phyloP scores from a whole-genome alignment of 768 basidiomycete species.

The Trametes maxima region DNA sequence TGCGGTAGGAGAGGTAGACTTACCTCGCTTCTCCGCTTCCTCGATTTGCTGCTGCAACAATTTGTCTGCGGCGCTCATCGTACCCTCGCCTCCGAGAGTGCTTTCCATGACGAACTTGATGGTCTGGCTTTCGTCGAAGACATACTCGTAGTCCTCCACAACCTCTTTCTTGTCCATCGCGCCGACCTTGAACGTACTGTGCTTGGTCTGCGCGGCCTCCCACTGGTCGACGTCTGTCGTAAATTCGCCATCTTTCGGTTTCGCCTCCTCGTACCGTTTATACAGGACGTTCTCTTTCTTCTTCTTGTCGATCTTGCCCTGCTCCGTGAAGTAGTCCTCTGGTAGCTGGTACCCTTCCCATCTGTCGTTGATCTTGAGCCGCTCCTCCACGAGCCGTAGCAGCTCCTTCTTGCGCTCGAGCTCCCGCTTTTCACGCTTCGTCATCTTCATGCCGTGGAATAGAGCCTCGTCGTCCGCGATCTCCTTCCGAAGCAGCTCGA shows the following conservation, averaged over 20 bases:
- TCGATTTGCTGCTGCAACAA: slow-evolving; percentile 86
- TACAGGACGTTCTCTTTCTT: slow-evolving; percentile 92
- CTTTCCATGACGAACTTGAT: slow-evolving; percentile 92
- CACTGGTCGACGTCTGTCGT: slow-evolving; percentile 97
- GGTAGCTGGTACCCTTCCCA: slow-evolving; percentile 96
- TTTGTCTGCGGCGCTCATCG: slow-evolving; percentile 82
- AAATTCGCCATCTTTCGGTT: slow-evolving; percentile 91
- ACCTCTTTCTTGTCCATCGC: slow-evolving; percentile 87
- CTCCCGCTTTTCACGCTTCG: slow-evolving; percentile 80
- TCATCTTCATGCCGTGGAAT: slow-evolving; percentile 88
- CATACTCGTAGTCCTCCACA: slow-evolving; percentile 91
- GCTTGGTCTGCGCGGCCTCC: slow-evolving; percentile 89
- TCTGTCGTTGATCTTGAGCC: slow-evolving; percentile 92
- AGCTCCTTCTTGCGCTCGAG: slow-evolving; percentile 92
- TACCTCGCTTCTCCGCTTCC: slow-evolving; percentile 88
- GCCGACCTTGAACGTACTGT: slow-evolving; percentile 88
- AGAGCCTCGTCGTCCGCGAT: slow-evolving; percentile 93
- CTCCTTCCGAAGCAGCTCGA: slow-evolving; percentile 89
- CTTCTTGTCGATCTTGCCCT: slow-evolving; percentile 97
- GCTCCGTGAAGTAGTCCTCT: slow-evolving; percentile 97
- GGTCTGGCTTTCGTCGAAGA: slow-evolving; percentile 97
- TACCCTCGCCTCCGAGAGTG: slow-evolving; percentile 64
- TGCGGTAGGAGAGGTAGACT: slow-evolving; percentile 27
- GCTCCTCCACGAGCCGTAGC: slow-evolving; percentile 88
- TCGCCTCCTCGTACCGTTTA: slow-evolving; percentile 92